A percentile compares a stretch with the other conserved stretches of the same genome.
Evolutionary conservation across 345 rosid species (phyloP).

Genomic region (Triadica sebifera): DNA sequence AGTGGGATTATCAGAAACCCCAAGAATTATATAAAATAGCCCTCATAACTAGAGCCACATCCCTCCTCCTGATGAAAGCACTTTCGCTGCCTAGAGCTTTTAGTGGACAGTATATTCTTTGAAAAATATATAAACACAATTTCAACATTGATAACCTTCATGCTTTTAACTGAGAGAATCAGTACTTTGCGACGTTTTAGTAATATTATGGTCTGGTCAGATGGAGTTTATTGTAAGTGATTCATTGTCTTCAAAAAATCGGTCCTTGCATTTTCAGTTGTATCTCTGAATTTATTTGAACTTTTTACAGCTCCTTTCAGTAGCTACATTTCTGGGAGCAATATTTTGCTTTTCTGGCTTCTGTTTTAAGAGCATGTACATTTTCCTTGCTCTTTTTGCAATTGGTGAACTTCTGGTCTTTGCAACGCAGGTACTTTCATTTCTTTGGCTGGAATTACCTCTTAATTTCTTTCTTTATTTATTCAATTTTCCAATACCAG

Average conservation of each 20-base stretch:
- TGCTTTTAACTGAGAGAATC: too few species aligned
- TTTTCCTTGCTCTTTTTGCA: constrained; percentile 72
- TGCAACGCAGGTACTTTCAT: constrained; percentile 69
- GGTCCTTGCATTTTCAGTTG: not conserved
- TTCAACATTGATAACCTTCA: too few species aligned
- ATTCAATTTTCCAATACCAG: not conserved
- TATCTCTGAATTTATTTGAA: constrained; percentile 3
- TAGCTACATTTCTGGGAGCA: constrained; percentile 68
- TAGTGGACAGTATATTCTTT: too few species aligned
- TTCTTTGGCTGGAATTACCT: not conserved
- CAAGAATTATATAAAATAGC: too few species aligned
- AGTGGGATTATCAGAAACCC: too few species aligned
- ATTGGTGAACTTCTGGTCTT: constrained; percentile 85
- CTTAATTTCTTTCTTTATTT: constrained; percentile 1
- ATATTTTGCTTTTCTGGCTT: constrained; percentile 78
- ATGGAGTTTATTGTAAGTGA: not conserved
- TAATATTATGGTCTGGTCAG: too few species aligned
- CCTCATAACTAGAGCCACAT: too few species aligned
- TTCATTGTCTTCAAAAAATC: not conserved
- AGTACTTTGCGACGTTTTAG: not conserved
- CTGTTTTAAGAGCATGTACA: constrained; percentile 80
- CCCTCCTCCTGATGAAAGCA: too few species aligned
- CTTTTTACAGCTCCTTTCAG: constrained; percentile 72
- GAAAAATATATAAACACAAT: too few species aligned
- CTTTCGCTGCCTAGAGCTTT: too few species aligned